Conservation (phyloP, 208 protist genomes). For the Crithidia expoeki region DNA sequence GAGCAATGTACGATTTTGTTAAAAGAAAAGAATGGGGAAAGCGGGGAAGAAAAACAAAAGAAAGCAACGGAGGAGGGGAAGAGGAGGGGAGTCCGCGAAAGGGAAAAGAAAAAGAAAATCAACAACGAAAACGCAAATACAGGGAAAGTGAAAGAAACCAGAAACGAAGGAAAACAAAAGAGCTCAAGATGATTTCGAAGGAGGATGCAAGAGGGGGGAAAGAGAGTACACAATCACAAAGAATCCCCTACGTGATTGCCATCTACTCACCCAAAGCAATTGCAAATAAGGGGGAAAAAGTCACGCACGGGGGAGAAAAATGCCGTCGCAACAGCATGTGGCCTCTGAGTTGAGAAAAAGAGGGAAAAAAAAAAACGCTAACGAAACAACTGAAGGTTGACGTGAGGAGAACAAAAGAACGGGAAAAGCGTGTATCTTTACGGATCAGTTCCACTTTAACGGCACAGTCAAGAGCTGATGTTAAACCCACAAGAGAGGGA, state of each 20-base stretch:
- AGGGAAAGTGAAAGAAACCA: not conserved
- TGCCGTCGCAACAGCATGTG: not conserved
- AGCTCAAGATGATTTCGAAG: not conserved
- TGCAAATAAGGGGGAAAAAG: not conserved
- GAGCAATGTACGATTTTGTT: not conserved
- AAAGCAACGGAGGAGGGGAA: not conserved
- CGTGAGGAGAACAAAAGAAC: not conserved
- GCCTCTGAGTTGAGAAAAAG: slow-evolving; percentile 2
- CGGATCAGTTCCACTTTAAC: not conserved
- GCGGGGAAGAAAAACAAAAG: not conserved
- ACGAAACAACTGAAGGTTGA: not conserved
- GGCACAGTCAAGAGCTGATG: not conserved
- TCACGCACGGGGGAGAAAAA: slow-evolving; percentile 2
- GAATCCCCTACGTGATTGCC: not conserved
- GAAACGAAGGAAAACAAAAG: not conserved
- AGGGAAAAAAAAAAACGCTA: not conserved
- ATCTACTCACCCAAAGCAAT: not conserved
- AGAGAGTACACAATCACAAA: not conserved
- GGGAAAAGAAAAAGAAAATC: not conserved
- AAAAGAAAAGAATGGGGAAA: not conserved
- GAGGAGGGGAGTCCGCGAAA: not conserved
- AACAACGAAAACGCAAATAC: not conserved
- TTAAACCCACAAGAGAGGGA: not conserved
- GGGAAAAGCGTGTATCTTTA: not conserved
- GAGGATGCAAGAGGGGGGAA: not conserved